phyloP scores from a whole-genome alignment of 2,329 filamentous ascomycete genomes.

The Aspergillus sp. region DNA sequence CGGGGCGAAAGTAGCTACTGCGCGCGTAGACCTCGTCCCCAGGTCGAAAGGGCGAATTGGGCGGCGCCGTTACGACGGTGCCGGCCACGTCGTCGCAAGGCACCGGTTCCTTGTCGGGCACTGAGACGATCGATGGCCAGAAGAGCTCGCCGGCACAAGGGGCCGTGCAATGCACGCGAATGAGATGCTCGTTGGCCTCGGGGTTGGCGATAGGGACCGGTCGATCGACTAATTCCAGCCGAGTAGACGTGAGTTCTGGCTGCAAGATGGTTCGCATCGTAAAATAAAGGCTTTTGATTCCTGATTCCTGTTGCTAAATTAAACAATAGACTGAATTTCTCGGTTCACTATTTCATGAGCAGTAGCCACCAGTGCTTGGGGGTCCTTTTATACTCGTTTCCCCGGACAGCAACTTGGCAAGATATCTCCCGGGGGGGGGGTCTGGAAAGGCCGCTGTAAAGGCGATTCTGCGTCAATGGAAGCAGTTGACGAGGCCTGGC shows the following conservation, averaged over 20 bases:
- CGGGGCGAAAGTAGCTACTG: slow-evolving; percentile 35
- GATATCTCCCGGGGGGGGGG: neutral
- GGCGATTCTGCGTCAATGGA: neutral
- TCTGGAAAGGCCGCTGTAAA: neutral
- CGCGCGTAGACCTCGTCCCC: slow-evolving; percentile 43
- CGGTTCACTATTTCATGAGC: neutral
- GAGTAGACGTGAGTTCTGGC: neutral
- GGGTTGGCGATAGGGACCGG: slow-evolving; percentile 22
- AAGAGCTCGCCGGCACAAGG: slow-evolving; percentile 45
- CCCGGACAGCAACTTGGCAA: too few species aligned
- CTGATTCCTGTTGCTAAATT: neutral
- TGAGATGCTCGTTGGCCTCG: slow-evolving; percentile 35
- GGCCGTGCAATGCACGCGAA: slow-evolving; percentile 40
- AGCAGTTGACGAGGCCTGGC: neutral
- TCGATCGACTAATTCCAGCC: neutral
- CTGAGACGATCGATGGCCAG: slow-evolving; percentile 39
- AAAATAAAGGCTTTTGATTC: neutral
- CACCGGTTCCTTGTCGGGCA: slow-evolving; percentile 27
- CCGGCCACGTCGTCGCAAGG: slow-evolving; percentile 47
- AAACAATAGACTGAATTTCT: neutral
- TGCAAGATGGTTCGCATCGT: slow-evolving; percentile 3
- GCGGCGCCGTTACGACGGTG: slow-evolving; percentile 36
- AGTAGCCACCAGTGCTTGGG: neutral
- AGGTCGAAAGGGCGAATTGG: slow-evolving; percentile 35
- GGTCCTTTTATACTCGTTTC: neutral